Evolutionary conservation across 2,329 filamentous ascomycete genomes (phyloP), one percentile per base, ranked within the genome.

Genomic region (Leptographium flavum): DNA sequence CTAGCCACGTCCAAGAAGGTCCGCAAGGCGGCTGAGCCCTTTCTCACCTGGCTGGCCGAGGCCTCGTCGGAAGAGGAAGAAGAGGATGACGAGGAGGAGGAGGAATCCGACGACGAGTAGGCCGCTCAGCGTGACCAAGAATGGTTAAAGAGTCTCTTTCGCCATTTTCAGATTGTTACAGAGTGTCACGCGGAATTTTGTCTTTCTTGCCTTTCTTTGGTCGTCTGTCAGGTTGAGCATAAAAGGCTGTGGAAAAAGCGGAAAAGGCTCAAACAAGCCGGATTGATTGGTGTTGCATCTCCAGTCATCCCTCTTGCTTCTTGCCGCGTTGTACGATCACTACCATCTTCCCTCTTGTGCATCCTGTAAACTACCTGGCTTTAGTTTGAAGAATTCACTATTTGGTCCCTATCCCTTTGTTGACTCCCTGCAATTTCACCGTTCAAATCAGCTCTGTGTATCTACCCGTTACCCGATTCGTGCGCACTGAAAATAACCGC

Each of bases 11-110:
- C 87, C 68, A 90, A 87, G 74, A 94, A 93, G 74, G 87, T 96
- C 51, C 87, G 88, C 69, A 90, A 93, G 73, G 83, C 86, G 53
- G 87, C 92, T 45, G 84, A 93, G 70, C 81, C 85, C 52, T 98
- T 98, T 76, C 74, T 95, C 58, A 83, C 80, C 56, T 96, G 88
- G 90, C 86, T 96, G 47, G 78, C 86, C 55, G 86, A 83, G 64
- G 88, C 88, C 45, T 79, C 82, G 64, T 88, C 88, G 44, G 79
- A 82, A 21, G 46, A 49, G 30, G 49, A 50, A 17, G 46, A 47
- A 13, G 78, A 50, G 51, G 80, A 84, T 50, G 79, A 81, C 8
- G 80, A 82, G 23, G 57, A 81, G 49, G 72, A 70, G 9, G 69
- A 68, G 9, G 80, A 82, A 22, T 28, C 27, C 3, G 57, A 61